Percentiles rank a stretch among this genome's conserved stretches.
phyloP scores from a whole-genome alignment of 2,329 filamentous ascomycete genomes.

The Venturia pyrina region DNA sequence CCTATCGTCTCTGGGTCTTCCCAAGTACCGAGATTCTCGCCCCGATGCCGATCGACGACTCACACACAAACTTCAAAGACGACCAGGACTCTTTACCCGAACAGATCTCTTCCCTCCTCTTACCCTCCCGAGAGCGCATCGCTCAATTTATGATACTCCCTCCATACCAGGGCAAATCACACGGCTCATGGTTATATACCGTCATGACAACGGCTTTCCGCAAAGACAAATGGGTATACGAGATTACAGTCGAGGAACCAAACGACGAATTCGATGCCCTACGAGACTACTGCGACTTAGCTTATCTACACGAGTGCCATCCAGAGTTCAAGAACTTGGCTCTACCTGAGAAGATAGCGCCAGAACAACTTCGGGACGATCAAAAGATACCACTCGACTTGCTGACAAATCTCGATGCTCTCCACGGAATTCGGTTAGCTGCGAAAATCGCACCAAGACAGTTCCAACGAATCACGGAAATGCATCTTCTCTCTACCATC shows the following conservation, averaged over 20 bases:
- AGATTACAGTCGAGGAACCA: slow-evolving; percentile 90
- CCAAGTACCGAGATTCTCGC: slow-evolving; percentile 36
- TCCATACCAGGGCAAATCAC: slow-evolving; percentile 70
- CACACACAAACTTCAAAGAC: slow-evolving; percentile 7
- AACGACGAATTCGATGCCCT: slow-evolving; percentile 77
- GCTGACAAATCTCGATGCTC: slow-evolving; percentile 43
- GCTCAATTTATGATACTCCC: slow-evolving; percentile 91
- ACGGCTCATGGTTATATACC: slow-evolving; percentile 72
- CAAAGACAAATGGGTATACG: slow-evolving; percentile 57
- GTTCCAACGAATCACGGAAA: slow-evolving; percentile 64
- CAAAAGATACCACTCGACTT: slow-evolving; percentile 45
- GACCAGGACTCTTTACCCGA: neutral
- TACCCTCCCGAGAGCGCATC: slow-evolving; percentile 72
- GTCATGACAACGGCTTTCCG: slow-evolving; percentile 64
- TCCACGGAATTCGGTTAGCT: slow-evolving; percentile 48
- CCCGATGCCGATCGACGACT: slow-evolving; percentile 20
- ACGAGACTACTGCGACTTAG: slow-evolving; percentile 64
- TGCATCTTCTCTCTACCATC: slow-evolving; percentile 56
- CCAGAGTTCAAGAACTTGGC: slow-evolving; percentile 45
- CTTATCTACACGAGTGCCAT: slow-evolving; percentile 34
- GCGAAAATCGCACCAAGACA: slow-evolving; percentile 69
- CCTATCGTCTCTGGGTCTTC: slow-evolving; percentile 71
- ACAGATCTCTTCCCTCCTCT: slow-evolving; percentile 32
- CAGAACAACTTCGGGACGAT: slow-evolving; percentile 42
- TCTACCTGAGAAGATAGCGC: slow-evolving; percentile 39